Base-by-base conservation (phyloP, 805 yeast species). In the Starmerella vitae region DNA sequence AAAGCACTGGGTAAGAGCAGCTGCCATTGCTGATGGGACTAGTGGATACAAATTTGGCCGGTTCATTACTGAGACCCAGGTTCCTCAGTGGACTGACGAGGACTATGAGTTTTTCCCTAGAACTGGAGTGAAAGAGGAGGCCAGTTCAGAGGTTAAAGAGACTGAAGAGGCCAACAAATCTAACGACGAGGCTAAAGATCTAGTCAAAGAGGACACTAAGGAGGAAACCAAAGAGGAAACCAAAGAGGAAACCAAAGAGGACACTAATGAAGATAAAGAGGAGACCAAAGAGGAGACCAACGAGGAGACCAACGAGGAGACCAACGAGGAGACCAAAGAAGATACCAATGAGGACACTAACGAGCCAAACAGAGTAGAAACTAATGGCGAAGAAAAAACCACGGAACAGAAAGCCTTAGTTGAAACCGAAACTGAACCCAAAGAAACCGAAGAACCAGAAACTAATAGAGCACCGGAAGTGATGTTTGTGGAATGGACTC, bases 1-100 rank as follows among this genome's bases (percentile, higher is more conserved):
- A 30, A 63, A 65, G 41, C 97, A 91, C 59, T 91, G 98, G 97
- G 86, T 76, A 2, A 75, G 81, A 44, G 43, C 48, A 9, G 43
- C 49, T 8, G 27, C 42, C 6, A 13, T 46, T 2, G 43, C 39
- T 13, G 49, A 41, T 10, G 48, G 47, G 15, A 29, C 37, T 4
- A 27, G 30, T 4, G 94, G 91, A 0, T 63, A 77, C 2, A 68
- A 65, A 34, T 91, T 79, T 61, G 81, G 78, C 26, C 80, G 80
- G 56, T 85, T 72, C 58, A 77, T 82, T 56, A 74, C 74, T 2
- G 66, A 66, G 25, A 60, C 82, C 21, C 76, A 76, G 33, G 67
- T 88, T 3, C 95, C 95, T 0, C 64, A 64, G 1, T 71, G 88
- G 51, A 67, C 71, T 0, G 59, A 69, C 26, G 78, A 76, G 42